Evolutionary conservation across 495 filamentous ascomycete genomes (phyloP).

Genomic region (Oleoguttula mirabilis): DNA sequence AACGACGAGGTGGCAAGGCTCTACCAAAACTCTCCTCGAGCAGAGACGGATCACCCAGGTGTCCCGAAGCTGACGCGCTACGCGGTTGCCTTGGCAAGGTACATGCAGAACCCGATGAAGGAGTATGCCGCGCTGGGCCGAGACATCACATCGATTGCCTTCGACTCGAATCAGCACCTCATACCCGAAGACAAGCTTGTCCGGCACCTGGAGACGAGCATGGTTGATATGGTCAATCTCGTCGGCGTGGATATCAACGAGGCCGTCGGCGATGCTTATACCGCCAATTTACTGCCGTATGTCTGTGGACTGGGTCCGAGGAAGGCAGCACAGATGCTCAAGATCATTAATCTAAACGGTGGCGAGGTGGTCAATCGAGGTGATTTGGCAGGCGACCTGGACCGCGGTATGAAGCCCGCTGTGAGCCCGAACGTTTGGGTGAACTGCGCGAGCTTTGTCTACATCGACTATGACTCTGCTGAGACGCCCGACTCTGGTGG

Average conservation of each 20-base stretch:
- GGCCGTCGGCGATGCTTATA: conserved; percentile 62
- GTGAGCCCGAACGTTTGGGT: conserved; percentile 86
- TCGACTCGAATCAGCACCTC: conserved; percentile 80
- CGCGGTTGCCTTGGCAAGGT: conserved; percentile 76
- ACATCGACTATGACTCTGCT: conserved; percentile 68
- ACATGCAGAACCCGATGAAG: conserved; percentile 86
- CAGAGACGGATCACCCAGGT: conserved; percentile 67
- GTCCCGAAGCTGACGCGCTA: conserved; percentile 67
- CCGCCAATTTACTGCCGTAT: conserved; percentile 79
- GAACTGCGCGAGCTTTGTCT: conserved; percentile 92
- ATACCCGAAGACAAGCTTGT: conserved; percentile 74
- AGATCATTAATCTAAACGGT: conserved; percentile 80
- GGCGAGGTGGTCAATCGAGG: conserved; percentile 68
- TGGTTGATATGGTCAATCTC: conserved; percentile 97
- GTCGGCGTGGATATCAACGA: conserved; percentile 92
- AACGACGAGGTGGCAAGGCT: conserved; percentile 93
- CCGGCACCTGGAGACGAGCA: conserved; percentile 76
- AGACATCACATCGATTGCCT: conserved; percentile 73
- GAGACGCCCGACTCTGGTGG: conserved; percentile 45
- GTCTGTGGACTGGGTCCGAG: conserved; percentile 87
- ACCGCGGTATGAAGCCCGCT: conserved; percentile 60
- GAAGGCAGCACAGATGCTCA: conserved; percentile 76
- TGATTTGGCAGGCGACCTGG: conserved; percentile 75
- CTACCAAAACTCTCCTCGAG: conserved; percentile 80
- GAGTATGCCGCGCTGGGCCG: conserved; percentile 88